Evolutionary conservation across 176 grass and related monocot species (phyloP).

Genomic region (Avena insularis): DNA sequence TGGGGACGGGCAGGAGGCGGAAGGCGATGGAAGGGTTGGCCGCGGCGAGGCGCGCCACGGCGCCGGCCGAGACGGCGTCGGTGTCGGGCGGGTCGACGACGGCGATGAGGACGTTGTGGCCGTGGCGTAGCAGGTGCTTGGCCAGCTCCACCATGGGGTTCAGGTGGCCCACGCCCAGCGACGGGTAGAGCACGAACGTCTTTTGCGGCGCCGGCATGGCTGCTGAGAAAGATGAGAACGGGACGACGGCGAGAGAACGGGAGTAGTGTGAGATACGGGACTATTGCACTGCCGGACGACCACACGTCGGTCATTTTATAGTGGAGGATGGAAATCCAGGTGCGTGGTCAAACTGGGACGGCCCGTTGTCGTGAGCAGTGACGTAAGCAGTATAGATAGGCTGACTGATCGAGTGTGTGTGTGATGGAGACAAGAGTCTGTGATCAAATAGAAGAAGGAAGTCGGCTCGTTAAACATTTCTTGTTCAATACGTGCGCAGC

Average conservation of each 20-base stretch:
- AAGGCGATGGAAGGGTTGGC: constrained; percentile 42
- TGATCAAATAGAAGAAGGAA: no score
- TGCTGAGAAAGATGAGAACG: no score
- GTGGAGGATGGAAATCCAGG: no score
- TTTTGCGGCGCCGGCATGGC: background rate
- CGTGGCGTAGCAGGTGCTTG: constrained; percentile 32
- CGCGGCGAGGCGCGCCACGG: constrained; percentile 20
- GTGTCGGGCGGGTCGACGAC: background rate
- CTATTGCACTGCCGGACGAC: background rate
- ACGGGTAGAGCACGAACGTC: constrained; percentile 52
- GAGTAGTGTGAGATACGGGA: no score
- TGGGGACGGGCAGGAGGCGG: constrained; percentile 9
- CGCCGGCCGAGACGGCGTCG: constrained; percentile 2
- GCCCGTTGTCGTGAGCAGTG: no score
- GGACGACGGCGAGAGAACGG: no score
- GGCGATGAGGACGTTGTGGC: constrained; percentile 23
- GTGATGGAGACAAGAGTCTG: no score
- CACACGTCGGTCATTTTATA: background rate
- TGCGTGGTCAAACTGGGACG: no score
- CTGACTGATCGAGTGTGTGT: no score
- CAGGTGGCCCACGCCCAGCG: constrained; percentile 50
- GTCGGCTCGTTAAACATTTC: no score
- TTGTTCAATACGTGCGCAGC: no score
- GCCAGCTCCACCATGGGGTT: constrained; percentile 54
- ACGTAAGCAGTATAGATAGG: no score